phyloP scores from a whole-genome alignment of 371 early-diverging fungal genomes.

The Hamiltosporidium magnivora region DNA sequence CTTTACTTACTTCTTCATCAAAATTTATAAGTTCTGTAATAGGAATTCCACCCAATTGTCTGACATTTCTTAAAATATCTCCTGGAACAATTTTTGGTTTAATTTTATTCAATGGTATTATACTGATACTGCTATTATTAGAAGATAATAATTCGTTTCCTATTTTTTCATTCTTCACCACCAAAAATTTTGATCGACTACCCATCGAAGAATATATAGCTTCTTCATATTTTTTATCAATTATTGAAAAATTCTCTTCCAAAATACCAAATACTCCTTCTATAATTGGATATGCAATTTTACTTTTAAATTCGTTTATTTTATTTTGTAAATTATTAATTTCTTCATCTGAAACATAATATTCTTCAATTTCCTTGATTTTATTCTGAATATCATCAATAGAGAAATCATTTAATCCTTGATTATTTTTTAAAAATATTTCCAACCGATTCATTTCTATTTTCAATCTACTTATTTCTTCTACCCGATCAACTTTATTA shows the following conservation, averaged over 20 bases:
- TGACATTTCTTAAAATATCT: slow-evolving; percentile 58
- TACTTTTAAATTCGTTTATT: neutral
- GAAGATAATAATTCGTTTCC: slow-evolving; percentile 68
- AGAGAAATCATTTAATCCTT: neutral
- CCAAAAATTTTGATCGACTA: slow-evolving; percentile 52
- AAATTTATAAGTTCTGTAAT: slow-evolving; percentile 70
- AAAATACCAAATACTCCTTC: slow-evolving; percentile 57
- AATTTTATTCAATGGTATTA: slow-evolving; percentile 93
- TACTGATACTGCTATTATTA: slow-evolving; percentile 70
- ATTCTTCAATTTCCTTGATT: neutral
- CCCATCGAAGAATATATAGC: slow-evolving; percentile 51
- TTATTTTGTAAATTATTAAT: neutral
- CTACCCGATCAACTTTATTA: neutral
- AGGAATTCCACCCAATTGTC: slow-evolving; percentile 53
- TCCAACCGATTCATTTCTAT: neutral
- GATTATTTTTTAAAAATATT: too few species aligned
- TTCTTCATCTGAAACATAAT: neutral
- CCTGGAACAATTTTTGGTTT: slow-evolving; percentile 8
- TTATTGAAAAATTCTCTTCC: slow-evolving; percentile 45
- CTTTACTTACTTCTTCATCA: slow-evolving; percentile 59
- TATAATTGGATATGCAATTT: slow-evolving; percentile 51
- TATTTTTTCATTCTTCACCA: slow-evolving; percentile 75
- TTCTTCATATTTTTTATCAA: slow-evolving; percentile 56
- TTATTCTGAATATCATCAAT: neutral
- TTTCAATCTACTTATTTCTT: neutral